Percentiles rank a stretch among this genome's conserved stretches.
phyloP scores from a whole-genome alignment of 768 basidiomycete genomes.

The Pleurotus citrinopileatus region DNA sequence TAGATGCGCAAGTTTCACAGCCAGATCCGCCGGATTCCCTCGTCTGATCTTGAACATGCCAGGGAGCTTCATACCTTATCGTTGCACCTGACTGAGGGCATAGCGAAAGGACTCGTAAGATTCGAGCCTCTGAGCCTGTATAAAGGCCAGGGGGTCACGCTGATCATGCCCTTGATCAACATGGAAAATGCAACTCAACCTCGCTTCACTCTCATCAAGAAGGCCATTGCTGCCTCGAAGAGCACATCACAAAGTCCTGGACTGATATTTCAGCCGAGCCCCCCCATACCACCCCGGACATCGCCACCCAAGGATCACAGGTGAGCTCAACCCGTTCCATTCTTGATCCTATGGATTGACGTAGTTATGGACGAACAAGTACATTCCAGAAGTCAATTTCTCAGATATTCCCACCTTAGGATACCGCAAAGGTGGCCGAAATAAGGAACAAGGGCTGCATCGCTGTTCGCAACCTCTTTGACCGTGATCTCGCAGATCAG shows the following conservation, averaged over 20 bases:
- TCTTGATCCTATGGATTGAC: background rate
- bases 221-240: constrained; percentile 51
- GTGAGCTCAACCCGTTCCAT: background rate
- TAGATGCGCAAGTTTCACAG: no score
- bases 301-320: background rate
- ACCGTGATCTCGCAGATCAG: constrained; percentile 46
- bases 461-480: constrained; percentile 60
- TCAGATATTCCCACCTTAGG: constrained; percentile 46
- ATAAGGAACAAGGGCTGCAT: constrained; percentile 58
- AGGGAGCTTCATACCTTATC: background rate
- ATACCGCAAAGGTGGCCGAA: constrained; percentile 38
- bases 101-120: background rate
- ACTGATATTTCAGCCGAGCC: constrained; percentile 26
- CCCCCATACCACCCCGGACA: background rate
- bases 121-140: background rate
- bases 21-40: no score
- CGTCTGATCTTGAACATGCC: no score
- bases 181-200: constrained; percentile 15
- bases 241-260: constrained; percentile 55
- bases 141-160: background rate
- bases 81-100: background rate
- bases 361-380: constrained; percentile 27
- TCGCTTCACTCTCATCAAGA: constrained; percentile 57
- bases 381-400: constrained; percentile 62
- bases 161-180: background rate